Evolutionary conservation across 176 grass and related monocot species (phyloP), one percentile per base, ranked within the genome.

Genomic region (Musa acuminata): DNA sequence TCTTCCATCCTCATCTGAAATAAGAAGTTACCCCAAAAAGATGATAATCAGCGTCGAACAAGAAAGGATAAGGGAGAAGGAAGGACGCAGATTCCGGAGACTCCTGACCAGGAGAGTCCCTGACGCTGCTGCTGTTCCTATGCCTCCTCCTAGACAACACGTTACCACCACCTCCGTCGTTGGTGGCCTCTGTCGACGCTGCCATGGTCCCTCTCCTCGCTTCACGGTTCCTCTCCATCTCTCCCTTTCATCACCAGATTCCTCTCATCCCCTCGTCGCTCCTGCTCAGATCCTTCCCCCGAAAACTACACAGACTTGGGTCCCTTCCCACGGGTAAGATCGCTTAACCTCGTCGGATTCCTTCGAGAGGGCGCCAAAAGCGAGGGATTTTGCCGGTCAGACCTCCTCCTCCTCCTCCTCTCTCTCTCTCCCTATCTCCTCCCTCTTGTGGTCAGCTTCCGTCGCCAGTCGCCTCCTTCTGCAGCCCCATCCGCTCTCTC

Each of bases 91-190:
- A 59, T n/a, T 64, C 22, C 68, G 64, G 5, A 9, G 43, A 49
- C 49, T 43, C 21, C 83, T 62, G 51, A 85, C 79, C 83, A 76
- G 83, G 69, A 62, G 77, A 79, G 48, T 80, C 72, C 52, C 79
- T 74, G 27, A 67, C 67, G 53, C 55, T 70, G 69, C 82, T 82
- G 82, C 76, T 85, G 79, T 80, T 91, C 78, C 87, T 80, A 71
- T 85, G 81, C 53, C 92, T 73, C 21, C 89, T 82, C 35, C 75
- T 92, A 67, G 21, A 82, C 83, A 8, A 85, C 82, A 62, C 89
- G 62, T 53, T 85, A 23, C 85, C 89, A 68, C 75, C 85, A 77
- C 78, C 84, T 60, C 74, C 76, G 79, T 77, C 80, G 71, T 51
- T 82, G 85, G 0, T 81, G 85, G 1, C 75, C 81, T 14, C 35